These are phyloP conservation scores for Nicotiana otophora DNA, from an alignment of 257 asterid species.

Conservation along the genomic window DNA sequence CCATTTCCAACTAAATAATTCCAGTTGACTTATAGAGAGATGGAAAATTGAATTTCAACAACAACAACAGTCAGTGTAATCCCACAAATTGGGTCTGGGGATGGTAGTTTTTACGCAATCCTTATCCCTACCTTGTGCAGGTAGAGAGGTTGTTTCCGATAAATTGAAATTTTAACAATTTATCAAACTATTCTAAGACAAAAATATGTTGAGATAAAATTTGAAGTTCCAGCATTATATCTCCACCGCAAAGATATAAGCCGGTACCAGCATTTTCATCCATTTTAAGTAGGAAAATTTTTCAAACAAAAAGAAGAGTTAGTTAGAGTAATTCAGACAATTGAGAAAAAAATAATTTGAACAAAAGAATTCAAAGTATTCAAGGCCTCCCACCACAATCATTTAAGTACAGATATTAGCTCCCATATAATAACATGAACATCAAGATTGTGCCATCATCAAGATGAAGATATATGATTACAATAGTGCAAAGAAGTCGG, in stretches of 20 bases:
- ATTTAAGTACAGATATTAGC: neutral
- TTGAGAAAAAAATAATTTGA: neutral
- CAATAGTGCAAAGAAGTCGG: neutral
- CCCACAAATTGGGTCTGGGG: too few species aligned
- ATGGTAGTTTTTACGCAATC: too few species aligned
- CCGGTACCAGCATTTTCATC: neutral
- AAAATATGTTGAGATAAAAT: neutral
- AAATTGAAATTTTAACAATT: neutral
- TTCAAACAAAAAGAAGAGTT: neutral
- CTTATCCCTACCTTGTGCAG: too few species aligned
- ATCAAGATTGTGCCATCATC: slow-evolving; percentile 3
- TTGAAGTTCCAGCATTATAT: too few species aligned
- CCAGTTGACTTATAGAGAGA: neutral
- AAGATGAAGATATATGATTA: neutral
- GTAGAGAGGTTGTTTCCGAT: too few species aligned
- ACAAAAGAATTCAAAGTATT: neutral
- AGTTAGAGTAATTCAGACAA: neutral
- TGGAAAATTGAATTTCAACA: too few species aligned
- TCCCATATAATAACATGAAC: neutral
- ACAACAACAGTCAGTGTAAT: too few species aligned
- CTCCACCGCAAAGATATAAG: neutral
- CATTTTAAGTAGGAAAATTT: neutral
- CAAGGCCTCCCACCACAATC: slow-evolving; percentile 1
- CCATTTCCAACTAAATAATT: neutral
- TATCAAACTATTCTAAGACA: neutral